Conservation (phyloP, 352 stramenopile species). For the Hyaloperonospora arabidopsidis region DNA sequence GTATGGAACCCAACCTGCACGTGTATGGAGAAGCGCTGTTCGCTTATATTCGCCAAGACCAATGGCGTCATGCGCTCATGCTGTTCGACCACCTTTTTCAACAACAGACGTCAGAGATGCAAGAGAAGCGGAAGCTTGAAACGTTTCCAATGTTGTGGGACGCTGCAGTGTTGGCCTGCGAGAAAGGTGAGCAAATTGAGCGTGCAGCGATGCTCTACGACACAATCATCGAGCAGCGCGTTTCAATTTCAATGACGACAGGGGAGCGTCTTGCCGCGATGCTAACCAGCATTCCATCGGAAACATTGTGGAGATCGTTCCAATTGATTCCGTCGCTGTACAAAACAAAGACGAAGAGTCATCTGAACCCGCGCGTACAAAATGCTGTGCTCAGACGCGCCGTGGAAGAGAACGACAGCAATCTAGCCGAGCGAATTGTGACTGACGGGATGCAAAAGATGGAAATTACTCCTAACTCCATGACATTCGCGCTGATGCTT, state of each 20-base stretch:
- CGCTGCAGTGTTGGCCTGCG: constrained; percentile 45
- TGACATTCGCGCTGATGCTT: constrained; percentile 72
- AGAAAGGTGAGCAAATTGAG: constrained; percentile 37
- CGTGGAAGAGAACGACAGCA: constrained; percentile 42
- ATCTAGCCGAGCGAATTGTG: constrained; percentile 50
- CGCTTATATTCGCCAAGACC: constrained; percentile 51
- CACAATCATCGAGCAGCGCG: constrained; percentile 32
- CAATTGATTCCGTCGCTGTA: constrained; percentile 41
- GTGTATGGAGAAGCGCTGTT: constrained; percentile 66
- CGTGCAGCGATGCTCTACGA: constrained; percentile 40
- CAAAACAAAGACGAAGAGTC: constrained; percentile 20
- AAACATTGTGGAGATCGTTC: constrained; percentile 54
- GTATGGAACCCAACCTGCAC: constrained; percentile 54
- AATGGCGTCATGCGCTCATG: constrained; percentile 66
- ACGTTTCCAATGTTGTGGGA: constrained; percentile 65
- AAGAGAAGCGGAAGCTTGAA: constrained; percentile 30
- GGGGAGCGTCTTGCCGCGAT: constrained; percentile 41
- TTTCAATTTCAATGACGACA: constrained; percentile 37
- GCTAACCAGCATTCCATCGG: constrained; percentile 33
- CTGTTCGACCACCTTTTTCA: constrained; percentile 67
- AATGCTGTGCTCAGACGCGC: constrained; percentile 56
- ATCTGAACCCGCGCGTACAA: constrained; percentile 34
- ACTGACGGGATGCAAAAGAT: constrained; percentile 31
- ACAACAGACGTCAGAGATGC: constrained; percentile 31
- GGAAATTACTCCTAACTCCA: constrained; percentile 44